Evolutionary conservation across 306 rosid genomes (phyloP).

Genomic region (Geum urbanum): DNA sequence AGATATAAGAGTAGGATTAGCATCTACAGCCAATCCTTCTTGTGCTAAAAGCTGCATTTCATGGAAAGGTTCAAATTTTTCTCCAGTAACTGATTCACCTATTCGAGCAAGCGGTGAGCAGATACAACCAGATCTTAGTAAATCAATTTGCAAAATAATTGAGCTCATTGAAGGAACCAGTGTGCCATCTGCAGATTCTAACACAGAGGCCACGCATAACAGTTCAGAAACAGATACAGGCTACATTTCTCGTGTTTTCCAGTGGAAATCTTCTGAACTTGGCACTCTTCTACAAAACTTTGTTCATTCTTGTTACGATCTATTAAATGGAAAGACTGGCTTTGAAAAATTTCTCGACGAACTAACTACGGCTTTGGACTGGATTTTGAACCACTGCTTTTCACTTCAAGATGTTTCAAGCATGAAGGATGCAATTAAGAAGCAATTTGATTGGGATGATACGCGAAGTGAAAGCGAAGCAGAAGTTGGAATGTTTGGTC

Average conservation of each 20-base stretch:
- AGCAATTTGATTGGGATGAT: slow-evolving; percentile 85
- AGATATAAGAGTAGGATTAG: slow-evolving; percentile 53
- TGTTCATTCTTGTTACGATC: slow-evolving; percentile 63
- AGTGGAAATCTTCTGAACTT: slow-evolving; percentile 83
- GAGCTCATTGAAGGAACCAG: slow-evolving; percentile 77
- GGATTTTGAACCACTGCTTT: slow-evolving; percentile 89
- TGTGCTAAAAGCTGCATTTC: slow-evolving; percentile 25
- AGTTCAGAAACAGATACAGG: slow-evolving; percentile 52
- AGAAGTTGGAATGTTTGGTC: slow-evolving; percentile 48
- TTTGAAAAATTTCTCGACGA: slow-evolving; percentile 44
- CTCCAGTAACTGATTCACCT: slow-evolving; percentile 27
- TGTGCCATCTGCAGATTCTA: slow-evolving; percentile 45
- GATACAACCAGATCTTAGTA: slow-evolving; percentile 36
- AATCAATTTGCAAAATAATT: slow-evolving; percentile 60
- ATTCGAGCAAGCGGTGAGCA: slow-evolving; percentile 29
- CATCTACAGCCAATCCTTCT: slow-evolving; percentile 20
- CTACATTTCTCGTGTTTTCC: slow-evolving; percentile 77
- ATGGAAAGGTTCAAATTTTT: slow-evolving; percentile 27
- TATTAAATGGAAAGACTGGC: slow-evolving; percentile 59
- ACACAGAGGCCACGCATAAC: slow-evolving; percentile 29
- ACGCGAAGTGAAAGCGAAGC: slow-evolving; percentile 70
- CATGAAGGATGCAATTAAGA: slow-evolving; percentile 74
- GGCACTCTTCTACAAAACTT: slow-evolving; percentile 46
- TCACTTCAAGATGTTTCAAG: slow-evolving; percentile 89
- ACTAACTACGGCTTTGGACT: slow-evolving; percentile 64